These are phyloP conservation scores for Datura wrightii DNA, from an alignment of 257 asterid genomes.

Conservation along the genomic window DNA sequence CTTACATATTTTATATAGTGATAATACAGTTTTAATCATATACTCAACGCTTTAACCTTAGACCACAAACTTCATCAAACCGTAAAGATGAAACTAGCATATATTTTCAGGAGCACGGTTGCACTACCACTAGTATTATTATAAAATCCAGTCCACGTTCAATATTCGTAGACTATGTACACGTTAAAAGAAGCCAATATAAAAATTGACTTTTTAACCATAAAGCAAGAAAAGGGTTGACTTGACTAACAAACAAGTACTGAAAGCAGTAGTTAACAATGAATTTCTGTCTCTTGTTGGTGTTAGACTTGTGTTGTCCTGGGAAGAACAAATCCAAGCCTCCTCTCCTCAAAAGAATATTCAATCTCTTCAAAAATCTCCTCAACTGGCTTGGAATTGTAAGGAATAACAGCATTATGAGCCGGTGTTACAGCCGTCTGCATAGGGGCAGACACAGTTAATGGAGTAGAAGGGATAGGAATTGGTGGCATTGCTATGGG, in stretches of 20 bases:
- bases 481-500: slow-evolving; percentile 56
- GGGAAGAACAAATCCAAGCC: slow-evolving; percentile 72
- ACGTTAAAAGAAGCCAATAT: slow-evolving; percentile 46
- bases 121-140: background rate
- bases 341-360: slow-evolving; percentile 83
- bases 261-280: background rate
- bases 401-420: slow-evolving; percentile 33
- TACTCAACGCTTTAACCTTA: no score
- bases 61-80: no score
- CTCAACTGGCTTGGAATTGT: slow-evolving; percentile 40
- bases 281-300: background rate
- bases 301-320: slow-evolving; percentile 48
- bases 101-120: no score
- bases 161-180: slow-evolving; percentile 51
- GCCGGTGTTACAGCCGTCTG: slow-evolving; percentile 74
- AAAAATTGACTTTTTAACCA: slow-evolving; percentile 25
- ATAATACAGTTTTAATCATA: no score
- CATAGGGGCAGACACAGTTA: slow-evolving; percentile 71
- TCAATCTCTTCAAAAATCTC: slow-evolving; percentile 60
- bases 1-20: no score
- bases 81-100: no score
- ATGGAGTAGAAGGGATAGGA: slow-evolving; percentile 68
- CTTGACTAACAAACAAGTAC: slow-evolving; percentile 42
- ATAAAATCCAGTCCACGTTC: slow-evolving; percentile 39
- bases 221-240: background rate